These are phyloP conservation scores for Colletotrichum costaricense DNA, from an alignment of 2,329 filamentous ascomycete species.

Conservation along the genomic window DNA sequence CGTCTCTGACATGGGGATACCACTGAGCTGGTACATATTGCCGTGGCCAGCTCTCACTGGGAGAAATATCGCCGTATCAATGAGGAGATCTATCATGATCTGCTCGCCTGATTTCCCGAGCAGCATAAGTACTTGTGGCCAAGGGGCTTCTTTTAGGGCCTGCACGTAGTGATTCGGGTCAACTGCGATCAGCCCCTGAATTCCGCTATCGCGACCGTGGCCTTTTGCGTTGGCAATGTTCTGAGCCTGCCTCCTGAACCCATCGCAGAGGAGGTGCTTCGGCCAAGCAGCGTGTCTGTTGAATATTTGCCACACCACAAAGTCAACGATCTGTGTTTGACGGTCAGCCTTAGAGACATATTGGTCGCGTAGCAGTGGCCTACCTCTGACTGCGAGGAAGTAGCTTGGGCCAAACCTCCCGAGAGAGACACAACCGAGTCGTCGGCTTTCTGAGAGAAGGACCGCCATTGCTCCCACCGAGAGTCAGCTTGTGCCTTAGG, in stretches of 20 bases:
- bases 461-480: constrained; percentile 66
- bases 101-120: constrained; percentile 80
- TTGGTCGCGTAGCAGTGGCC: neutral
- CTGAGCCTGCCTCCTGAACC: constrained; percentile 69
- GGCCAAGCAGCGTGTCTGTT: constrained; percentile 65
- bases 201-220: constrained; percentile 45
- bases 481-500: constrained; percentile 42
- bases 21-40: constrained; percentile 84
- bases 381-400: constrained; percentile 75
- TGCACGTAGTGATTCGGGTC: constrained; percentile 78
- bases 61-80: constrained; percentile 82
- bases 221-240: constrained; percentile 41
- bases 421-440: constrained; percentile 67
- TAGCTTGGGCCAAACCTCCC: constrained; percentile 53
- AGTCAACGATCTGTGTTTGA: constrained; percentile 75
- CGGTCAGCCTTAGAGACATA: constrained; percentile 32
- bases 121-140: constrained; percentile 79
- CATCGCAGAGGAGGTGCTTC: constrained; percentile 85
- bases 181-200: constrained; percentile 74
- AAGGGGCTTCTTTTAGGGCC: constrained; percentile 75
- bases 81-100: constrained; percentile 81
- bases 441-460: constrained; percentile 72
- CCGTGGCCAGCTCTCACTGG: constrained; percentile 67
- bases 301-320: constrained; percentile 83
- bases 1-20: constrained; percentile 61